phyloP scores from a whole-genome alignment of 768 basidiomycete genomes.

The Cantharellus anzutake region DNA sequence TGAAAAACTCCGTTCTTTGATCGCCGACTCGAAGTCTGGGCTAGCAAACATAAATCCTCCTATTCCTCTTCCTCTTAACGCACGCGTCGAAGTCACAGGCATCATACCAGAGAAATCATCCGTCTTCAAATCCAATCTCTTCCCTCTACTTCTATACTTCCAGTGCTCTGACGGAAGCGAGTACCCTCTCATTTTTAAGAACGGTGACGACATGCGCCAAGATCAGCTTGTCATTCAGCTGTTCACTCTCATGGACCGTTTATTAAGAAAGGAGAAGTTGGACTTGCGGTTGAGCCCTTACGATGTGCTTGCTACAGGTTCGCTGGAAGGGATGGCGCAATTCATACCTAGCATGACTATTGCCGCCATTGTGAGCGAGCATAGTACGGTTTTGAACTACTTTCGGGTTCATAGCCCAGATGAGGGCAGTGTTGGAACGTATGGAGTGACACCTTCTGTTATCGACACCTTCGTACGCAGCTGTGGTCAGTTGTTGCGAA shows the following conservation, averaged over 20 bases:
- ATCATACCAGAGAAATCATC: slow-evolving; percentile 84
- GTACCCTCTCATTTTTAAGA: slow-evolving; percentile 95
- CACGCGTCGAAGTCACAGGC: slow-evolving; percentile 65
- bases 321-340: slow-evolving; percentile 86
- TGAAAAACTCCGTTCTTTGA: slow-evolving; percentile 72
- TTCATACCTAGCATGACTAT: slow-evolving; percentile 94
- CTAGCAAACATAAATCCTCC: slow-evolving; percentile 49
- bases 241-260: slow-evolving; percentile 94
- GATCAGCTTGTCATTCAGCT: slow-evolving; percentile 96
- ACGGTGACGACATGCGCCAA: slow-evolving; percentile 96
- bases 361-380: slow-evolving; percentile 84
- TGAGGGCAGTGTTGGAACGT: slow-evolving; percentile 86
- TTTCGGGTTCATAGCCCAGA: slow-evolving; percentile 74
- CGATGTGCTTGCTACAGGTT: slow-evolving; percentile 81
- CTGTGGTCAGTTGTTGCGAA: slow-evolving; percentile 40
- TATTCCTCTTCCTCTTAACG: slow-evolving; percentile 80
- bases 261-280: slow-evolving; percentile 85
- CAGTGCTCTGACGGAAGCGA: slow-evolving; percentile 67
- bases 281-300: slow-evolving; percentile 86
- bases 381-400: slow-evolving; percentile 75
- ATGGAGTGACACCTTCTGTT: slow-evolving; percentile 84
- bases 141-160: slow-evolving; percentile 80
- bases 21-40: slow-evolving; percentile 71
- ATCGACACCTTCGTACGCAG: slow-evolving; percentile 94
- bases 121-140: slow-evolving; percentile 94